Conservation (phyloP, 106 monocot genomes). For the Vanilla planifolia region DNA sequence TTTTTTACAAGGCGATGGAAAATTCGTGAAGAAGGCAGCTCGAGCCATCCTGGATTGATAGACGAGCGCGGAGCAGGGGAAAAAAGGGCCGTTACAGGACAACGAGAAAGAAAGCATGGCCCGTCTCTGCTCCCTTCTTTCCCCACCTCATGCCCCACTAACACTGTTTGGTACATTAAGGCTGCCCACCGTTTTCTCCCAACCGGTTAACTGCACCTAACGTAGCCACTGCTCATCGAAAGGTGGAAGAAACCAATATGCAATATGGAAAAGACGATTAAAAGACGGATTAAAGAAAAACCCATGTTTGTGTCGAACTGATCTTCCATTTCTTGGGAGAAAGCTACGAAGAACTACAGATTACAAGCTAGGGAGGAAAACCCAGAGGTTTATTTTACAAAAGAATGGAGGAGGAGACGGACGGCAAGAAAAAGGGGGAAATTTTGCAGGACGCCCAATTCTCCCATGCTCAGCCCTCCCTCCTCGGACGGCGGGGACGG, state of each 20-base stretch:
- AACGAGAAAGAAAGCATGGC: neutral
- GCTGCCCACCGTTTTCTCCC: conserved; percentile 3
- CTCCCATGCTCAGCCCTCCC: no score
- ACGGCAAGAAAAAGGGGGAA: no score
- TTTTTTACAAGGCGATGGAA: no score
- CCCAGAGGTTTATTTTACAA: conserved; percentile 2
- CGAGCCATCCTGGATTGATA: no score
- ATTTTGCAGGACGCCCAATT: no score
- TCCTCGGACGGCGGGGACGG: neutral
- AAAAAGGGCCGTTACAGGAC: no score
- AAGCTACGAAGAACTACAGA: no score
- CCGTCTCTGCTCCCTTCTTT: conserved; percentile 2
- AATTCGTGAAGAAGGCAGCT: no score
- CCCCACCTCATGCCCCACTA: neutral
- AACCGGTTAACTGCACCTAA: neutral
- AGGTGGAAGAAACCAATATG: neutral
- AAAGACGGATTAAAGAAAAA: neutral
- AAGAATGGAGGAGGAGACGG: no score
- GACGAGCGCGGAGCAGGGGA: no score
- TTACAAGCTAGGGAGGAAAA: no score
- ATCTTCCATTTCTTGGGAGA: no score
- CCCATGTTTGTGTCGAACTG: neutral
- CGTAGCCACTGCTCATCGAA: conserved; percentile 7
- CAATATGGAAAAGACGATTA: neutral
- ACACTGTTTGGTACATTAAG: neutral